phyloP scores from a whole-genome alignment of 1,284 basidiomycete genomes.

The Boletus smithii region DNA sequence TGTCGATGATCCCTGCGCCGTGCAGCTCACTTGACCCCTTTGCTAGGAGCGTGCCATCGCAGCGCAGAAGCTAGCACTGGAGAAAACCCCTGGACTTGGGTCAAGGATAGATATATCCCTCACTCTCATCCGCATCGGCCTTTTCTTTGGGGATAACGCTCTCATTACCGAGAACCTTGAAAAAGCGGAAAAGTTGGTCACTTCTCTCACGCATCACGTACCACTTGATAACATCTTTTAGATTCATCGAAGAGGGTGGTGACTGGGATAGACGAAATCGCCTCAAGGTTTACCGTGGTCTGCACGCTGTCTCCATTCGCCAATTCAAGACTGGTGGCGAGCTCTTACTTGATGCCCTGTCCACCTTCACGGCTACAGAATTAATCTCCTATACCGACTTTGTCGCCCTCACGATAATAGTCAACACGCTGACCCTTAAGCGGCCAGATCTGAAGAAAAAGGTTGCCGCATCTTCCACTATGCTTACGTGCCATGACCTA shows the following conservation, averaged over 20 bases:
- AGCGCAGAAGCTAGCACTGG: conserved; percentile 82
- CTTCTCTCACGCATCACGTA: background rate
- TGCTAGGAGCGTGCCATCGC: conserved; percentile 69
- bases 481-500: background rate
- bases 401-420: conserved; percentile 82
- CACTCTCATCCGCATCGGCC: conserved; percentile 84
- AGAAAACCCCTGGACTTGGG: conserved; percentile 92
- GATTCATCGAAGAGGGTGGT: conserved; percentile 91
- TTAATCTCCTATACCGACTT: conserved; percentile 90
- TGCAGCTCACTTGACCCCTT: background rate
- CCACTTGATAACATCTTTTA: conserved; percentile 32
- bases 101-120: conserved; percentile 92
- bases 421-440: conserved; percentile 74
- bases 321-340: conserved; percentile 73
- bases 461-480: conserved; percentile 43
- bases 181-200: conserved; percentile 75
- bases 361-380: conserved; percentile 93
- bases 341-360: conserved; percentile 86
- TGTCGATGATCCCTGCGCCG: conserved; percentile 9
- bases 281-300: conserved; percentile 91
- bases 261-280: conserved; percentile 98
- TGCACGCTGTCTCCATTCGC: conserved; percentile 84
- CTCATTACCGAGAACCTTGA: conserved; percentile 74
- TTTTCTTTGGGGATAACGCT: conserved; percentile 85
- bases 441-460: conserved; percentile 92